Conservation (phyloP, 2,329 filamentous ascomycete species). For the Aspergillus sp. region DNA sequence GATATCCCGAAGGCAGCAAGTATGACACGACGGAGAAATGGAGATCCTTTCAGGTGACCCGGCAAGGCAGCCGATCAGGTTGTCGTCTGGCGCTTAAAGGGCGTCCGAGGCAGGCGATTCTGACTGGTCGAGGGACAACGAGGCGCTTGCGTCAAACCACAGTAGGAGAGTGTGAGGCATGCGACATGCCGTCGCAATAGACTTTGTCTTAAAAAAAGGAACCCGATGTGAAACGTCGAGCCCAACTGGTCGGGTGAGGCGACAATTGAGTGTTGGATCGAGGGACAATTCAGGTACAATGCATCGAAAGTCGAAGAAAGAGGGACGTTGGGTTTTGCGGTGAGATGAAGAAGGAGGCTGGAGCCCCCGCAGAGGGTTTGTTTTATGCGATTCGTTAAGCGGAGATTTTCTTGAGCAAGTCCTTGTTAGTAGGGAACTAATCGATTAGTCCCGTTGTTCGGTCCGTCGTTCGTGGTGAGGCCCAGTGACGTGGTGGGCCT, state of each 20-base stretch:
- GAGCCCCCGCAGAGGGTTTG: conserved; percentile 16
- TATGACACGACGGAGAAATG: not conserved
- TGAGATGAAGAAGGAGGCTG: conserved; percentile 13
- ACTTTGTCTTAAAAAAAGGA: conserved; percentile 8
- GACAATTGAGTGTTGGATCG: conserved; percentile 2
- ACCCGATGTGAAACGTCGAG: conserved; percentile 4
- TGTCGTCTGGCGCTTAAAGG: conserved; percentile 33
- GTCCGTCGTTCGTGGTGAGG: conserved; percentile 6
- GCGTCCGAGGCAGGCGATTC: conserved; percentile 16
- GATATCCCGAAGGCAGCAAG: not conserved
- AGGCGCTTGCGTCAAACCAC: conserved; percentile 31
- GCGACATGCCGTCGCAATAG: conserved; percentile 25
- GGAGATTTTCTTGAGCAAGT: not conserved
- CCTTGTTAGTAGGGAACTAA: too few relatives aligned
- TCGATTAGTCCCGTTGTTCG: not conserved
- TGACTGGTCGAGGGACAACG: conserved; percentile 25
- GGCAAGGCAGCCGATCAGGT: conserved; percentile 1
- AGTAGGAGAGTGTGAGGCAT: conserved; percentile 17
- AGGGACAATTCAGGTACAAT: conserved; percentile 15
- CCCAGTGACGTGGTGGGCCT: conserved; percentile 22
- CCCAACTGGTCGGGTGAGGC: conserved; percentile 3
- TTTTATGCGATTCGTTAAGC: conserved; percentile 3
- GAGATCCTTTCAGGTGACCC: conserved; percentile 5
- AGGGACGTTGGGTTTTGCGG: conserved; percentile 17
- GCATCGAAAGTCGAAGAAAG: conserved; percentile 11